Conservation (phyloP, 2,329 filamentous ascomycete genomes). For the Fusarium neocosmosporiellum region DNA sequence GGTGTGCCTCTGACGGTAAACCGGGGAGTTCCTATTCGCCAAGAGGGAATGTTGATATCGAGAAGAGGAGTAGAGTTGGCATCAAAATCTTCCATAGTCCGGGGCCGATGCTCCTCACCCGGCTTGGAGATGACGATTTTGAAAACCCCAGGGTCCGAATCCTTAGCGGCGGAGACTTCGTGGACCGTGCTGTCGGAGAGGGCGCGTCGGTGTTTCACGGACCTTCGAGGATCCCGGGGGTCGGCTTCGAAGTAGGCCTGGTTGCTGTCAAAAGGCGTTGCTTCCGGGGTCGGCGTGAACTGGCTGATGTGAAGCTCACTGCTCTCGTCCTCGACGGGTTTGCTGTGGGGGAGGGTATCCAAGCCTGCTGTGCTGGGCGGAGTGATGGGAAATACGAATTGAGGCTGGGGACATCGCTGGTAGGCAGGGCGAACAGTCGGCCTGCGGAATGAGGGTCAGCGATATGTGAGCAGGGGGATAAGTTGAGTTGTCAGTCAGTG, state of each 20-base stretch:
- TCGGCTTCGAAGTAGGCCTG: constrained; percentile 47
- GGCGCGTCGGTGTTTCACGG: constrained; percentile 67
- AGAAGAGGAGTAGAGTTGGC: constrained; percentile 64
- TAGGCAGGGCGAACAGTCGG: constrained; percentile 71
- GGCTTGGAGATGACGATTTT: constrained; percentile 84
- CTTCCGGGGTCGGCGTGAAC: constrained; percentile 57
- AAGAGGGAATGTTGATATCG: constrained; percentile 83
- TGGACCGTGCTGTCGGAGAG: constrained; percentile 83
- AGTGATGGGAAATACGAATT: constrained; percentile 70
- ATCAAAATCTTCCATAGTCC: constrained; percentile 69
- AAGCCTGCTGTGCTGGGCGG: constrained; percentile 69
- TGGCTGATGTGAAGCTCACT: constrained; percentile 48
- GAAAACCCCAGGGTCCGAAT: constrained; percentile 74
- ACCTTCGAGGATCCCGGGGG: constrained; percentile 32
- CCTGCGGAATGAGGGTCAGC: constrained; percentile 52
- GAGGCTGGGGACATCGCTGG: constrained; percentile 70
- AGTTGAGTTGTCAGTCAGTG: constrained; percentile 15
- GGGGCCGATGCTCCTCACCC: constrained; percentile 67
- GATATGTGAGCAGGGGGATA: constrained; percentile 21
- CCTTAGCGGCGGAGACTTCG: constrained; percentile 65
- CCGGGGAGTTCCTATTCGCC: constrained; percentile 82
- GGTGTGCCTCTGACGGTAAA: constrained; percentile 83
- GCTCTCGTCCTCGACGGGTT: constrained; percentile 37
- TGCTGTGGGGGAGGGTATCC: constrained; percentile 55
- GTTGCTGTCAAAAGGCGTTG: constrained; percentile 51